A percentile compares a stretch with the other conserved stretches of the same genome.
Evolutionary conservation across 2,329 filamentous ascomycete species (phyloP).

Genomic region (Aspergillus fijiensis): DNA sequence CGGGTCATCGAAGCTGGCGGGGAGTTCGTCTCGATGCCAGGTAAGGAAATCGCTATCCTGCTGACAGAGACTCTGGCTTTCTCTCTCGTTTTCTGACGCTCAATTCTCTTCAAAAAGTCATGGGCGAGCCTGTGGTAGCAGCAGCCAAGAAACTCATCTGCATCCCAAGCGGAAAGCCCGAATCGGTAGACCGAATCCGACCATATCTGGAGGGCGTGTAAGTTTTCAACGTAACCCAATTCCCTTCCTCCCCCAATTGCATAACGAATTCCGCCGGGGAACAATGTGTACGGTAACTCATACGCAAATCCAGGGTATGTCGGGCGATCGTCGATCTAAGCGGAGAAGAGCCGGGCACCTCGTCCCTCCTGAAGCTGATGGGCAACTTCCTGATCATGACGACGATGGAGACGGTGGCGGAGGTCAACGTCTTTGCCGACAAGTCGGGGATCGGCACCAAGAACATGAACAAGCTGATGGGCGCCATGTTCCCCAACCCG

Average conservation of each 20-base stretch:
- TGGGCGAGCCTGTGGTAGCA: constrained; percentile 1
- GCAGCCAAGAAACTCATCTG: not conserved
- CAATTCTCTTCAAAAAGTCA: not conserved
- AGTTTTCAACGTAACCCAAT: not conserved
- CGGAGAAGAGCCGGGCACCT: constrained; percentile 1
- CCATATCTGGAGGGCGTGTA: constrained; percentile 6
- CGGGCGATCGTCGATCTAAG: constrained; percentile 4
- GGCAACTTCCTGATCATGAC: constrained; percentile 8
- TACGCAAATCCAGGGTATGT: not conserved
- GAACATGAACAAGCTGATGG: constrained; percentile 9
- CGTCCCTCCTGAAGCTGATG: constrained; percentile 2
- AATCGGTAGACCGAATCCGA: constrained; percentile 3
- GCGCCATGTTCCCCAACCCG: constrained; percentile 6
- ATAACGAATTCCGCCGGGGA: not conserved
- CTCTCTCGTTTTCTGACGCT: not conserved
- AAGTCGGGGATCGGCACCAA: constrained; percentile 2
- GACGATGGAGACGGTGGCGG: constrained; percentile 6
- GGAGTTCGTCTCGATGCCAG: constrained; percentile 6
- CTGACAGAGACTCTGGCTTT: not conserved
- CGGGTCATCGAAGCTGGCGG: constrained; percentile 1
- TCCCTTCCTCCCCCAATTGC: no score
- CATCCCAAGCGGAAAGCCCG: not conserved
- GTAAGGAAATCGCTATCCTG: not conserved
- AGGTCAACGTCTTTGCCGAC: constrained; percentile 9
- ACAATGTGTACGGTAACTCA: not conserved